Base-by-base conservation (phyloP, 1,284 basidiomycete species). In the Crocinoboletus sp. region DNA sequence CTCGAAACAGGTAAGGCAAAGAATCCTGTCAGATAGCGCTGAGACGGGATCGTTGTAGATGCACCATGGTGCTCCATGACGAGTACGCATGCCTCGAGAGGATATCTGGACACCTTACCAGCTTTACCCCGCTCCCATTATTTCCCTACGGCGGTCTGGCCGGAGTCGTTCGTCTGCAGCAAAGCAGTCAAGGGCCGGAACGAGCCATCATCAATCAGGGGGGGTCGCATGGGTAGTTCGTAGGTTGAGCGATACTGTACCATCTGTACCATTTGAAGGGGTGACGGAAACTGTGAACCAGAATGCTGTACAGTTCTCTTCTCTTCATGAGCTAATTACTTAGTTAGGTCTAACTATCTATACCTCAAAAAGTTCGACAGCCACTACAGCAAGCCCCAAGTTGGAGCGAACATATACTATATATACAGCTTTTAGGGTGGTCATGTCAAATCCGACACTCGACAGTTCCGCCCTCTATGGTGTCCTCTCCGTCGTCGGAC, bases 51-150 rank as follows among this genome's bases (percentile, higher is more conserved):
- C 15, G 13, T 33, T 27, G 25, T 46, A 88, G 89, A 91, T 64
- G 80, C 85, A 0, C 89, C 89, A 3, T 94, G 90, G 89, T 94
- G 91, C 60, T 77, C 83, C 3, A 74, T 89, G 64, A 86, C 86
- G 5, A 73, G 81, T 1, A 82, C 84, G 0, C 88, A 92, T 49
- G 87, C 88, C 3, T 90, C 88, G 0, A 72, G 77, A 48, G 42
- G 63, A 6, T 70, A 80, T 56, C 64, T 92, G 2, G 69, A 76
- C 8, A 66, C 68, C 7, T 68, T 89, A 25, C 76, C 82, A 1
- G 51, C 69, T 0, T 54, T 67, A 13, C 67, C 85, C 17, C 69
- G 69, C 22, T 55, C 68, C 4, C 55, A 77, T 12, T 84, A 80
- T 63, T 71, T 80, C 53, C 77, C 82, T 4, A 53, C 70, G 19